phyloP scores from a whole-genome alignment of 1,284 basidiomycete species.

The Rhodofomes roseus region DNA sequence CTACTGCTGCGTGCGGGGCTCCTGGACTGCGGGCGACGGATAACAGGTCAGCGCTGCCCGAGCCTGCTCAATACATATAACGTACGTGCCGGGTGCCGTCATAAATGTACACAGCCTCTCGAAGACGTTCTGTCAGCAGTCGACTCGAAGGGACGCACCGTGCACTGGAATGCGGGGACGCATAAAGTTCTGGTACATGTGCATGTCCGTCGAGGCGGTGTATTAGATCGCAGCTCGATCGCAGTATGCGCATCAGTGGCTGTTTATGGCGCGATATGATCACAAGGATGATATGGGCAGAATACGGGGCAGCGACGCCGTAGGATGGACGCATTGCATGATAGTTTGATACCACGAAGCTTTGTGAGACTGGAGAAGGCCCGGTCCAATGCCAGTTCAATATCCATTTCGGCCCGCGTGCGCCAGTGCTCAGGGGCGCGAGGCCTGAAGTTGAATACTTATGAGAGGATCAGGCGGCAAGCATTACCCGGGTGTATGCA shows the following conservation, averaged over 20 bases:
- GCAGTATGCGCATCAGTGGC: not conserved
- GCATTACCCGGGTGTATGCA: not conserved
- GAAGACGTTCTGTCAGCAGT: not conserved
- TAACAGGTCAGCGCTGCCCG: not conserved
- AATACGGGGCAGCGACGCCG: too few relatives aligned
- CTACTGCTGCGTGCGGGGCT: not conserved
- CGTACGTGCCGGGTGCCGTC: not conserved
- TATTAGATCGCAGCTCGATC: not conserved
- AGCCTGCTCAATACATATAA: not conserved
- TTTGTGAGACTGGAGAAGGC: too few relatives aligned
- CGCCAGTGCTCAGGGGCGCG: not conserved
- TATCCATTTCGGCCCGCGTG: too few relatives aligned
- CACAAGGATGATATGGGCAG: too few relatives aligned
- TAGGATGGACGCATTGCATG: too few relatives aligned
- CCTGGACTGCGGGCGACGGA: not conserved
- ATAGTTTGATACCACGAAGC: too few relatives aligned
- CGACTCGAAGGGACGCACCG: too few relatives aligned
- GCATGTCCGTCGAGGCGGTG: not conserved
- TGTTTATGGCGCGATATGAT: not conserved
- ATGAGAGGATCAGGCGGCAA: not conserved
- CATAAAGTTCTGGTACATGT: not conserved
- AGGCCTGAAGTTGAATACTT: too few relatives aligned
- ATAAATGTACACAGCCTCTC: not conserved
- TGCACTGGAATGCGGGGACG: too few relatives aligned
- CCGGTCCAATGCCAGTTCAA: too few relatives aligned